phyloP scores from a whole-genome alignment of 2,329 filamentous ascomycete genomes.

The Penicillium paneum region DNA sequence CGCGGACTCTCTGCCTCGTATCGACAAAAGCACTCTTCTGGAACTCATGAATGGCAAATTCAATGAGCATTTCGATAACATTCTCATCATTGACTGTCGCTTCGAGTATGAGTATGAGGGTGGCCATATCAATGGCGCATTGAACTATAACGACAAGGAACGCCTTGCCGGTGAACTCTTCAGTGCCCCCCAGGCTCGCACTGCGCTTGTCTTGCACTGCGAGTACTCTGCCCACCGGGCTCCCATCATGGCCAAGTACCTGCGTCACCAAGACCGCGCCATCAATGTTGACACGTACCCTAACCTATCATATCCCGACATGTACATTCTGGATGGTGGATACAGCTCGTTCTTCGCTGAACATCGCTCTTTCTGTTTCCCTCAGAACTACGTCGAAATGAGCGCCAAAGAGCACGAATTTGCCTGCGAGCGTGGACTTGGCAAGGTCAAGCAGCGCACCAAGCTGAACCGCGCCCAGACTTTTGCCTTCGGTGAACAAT shows the following conservation, averaged over 20 bases:
- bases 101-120: slow-evolving; percentile 99
- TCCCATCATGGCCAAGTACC: slow-evolving; percentile 90
- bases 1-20: slow-evolving; percentile 82
- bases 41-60: slow-evolving; percentile 86
- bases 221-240: slow-evolving; percentile 97
- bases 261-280: slow-evolving; percentile 83
- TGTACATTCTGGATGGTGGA: slow-evolving; percentile 94
- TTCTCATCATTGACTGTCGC: slow-evolving; percentile 89
- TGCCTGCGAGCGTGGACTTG: slow-evolving; percentile 92
- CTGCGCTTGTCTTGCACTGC: slow-evolving; percentile 90
- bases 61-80: slow-evolving; percentile 70
- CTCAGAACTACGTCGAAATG: slow-evolving; percentile 97
- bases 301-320: slow-evolving; percentile 85
- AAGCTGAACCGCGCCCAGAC: slow-evolving; percentile 86
- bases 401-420: slow-evolving; percentile 83
- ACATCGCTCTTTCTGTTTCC: slow-evolving; percentile 77
- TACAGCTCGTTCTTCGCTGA: slow-evolving; percentile 89
- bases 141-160: slow-evolving; percentile 98
- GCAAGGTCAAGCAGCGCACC: slow-evolving; percentile 82
- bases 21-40: slow-evolving; percentile 75
- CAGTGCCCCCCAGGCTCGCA: slow-evolving; percentile 64
- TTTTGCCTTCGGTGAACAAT: slow-evolving; percentile 84
- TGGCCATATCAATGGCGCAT: slow-evolving; percentile 86
- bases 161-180: slow-evolving; percentile 77
- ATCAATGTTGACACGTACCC: slow-evolving; percentile 85